Percentiles rank a stretch among this genome's conserved stretches.
These are phyloP conservation scores for Thielaviopsis populi DNA, from an alignment of 2,329 filamentous ascomycete genomes.

Conservation along the genomic window DNA sequence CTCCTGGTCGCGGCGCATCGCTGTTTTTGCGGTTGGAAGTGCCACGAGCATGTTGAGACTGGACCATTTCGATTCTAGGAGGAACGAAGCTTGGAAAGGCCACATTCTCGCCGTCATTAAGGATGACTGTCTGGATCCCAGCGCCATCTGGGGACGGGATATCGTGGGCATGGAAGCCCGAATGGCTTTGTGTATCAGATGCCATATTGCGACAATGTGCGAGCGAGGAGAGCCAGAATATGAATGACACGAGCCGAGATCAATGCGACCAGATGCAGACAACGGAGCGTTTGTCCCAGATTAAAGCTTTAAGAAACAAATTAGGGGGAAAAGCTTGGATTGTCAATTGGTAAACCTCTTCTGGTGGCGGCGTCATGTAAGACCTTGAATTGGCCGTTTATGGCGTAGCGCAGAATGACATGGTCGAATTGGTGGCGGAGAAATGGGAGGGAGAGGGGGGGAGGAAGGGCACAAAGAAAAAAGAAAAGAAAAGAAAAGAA, in stretches of 20 bases:
- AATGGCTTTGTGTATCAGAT: background rate
- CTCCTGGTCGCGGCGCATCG: background rate
- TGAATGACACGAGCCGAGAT: background rate
- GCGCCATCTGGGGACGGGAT: background rate
- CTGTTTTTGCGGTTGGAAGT: background rate
- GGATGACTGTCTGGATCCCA: background rate
- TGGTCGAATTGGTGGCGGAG: background rate
- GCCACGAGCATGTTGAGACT: background rate
- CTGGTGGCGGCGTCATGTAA: too few relatives aligned
- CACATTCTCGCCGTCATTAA: background rate
- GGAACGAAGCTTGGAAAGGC: conserved; percentile 5
- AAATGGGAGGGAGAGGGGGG: background rate
- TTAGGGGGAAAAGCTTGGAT: background rate
- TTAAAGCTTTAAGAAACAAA: background rate
- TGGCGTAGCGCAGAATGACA: background rate
- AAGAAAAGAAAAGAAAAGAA: background rate
- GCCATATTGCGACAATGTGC: background rate
- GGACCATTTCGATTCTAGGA: conserved; percentile 8
- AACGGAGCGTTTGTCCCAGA: background rate
- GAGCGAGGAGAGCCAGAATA: background rate
- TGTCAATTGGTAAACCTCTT: background rate
- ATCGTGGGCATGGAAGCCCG: background rate
- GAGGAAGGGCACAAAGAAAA: background rate
- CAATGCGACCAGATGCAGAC: background rate
- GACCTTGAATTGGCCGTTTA: background rate